phyloP scores from a whole-genome alignment of 208 protist genomes.

The Naegleria lovaniensis region DNA sequence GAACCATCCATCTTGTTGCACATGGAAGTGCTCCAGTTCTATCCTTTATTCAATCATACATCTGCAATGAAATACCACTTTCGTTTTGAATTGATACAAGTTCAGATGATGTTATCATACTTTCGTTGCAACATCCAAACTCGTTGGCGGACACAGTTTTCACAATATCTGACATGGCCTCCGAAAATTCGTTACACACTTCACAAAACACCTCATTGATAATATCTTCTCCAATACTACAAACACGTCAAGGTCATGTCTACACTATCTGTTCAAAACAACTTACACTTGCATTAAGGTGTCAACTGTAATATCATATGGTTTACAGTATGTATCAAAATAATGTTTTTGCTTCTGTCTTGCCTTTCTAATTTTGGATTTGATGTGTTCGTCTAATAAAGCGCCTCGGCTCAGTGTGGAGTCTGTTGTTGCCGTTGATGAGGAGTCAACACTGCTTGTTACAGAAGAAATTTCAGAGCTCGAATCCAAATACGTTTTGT shows the following conservation, averaged over 20 bases:
- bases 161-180: background rate
- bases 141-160: background rate
- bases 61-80: too few relatives aligned
- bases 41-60: too few relatives aligned
- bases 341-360: background rate
- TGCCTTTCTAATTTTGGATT: background rate
- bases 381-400: background rate
- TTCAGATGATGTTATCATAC: too few relatives aligned
- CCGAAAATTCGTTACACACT: background rate
- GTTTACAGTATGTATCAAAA: background rate
- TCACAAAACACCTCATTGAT: background rate
- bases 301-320: background rate
- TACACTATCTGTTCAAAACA: background rate
- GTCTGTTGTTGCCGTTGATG: too few relatives aligned
- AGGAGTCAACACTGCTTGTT: too few relatives aligned
- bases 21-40: too few relatives aligned
- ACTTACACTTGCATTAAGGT: background rate
- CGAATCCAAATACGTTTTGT: background rate
- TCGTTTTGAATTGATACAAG: too few relatives aligned
- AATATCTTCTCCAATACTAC: background rate
- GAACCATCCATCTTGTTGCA: too few relatives aligned
- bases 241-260: background rate
- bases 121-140: background rate
- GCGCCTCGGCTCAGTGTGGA: background rate
- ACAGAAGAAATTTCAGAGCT: too few relatives aligned